These are phyloP conservation scores for Diatrype stigma DNA, from an alignment of 2,329 filamentous ascomycete species.

Conservation along the genomic window DNA sequence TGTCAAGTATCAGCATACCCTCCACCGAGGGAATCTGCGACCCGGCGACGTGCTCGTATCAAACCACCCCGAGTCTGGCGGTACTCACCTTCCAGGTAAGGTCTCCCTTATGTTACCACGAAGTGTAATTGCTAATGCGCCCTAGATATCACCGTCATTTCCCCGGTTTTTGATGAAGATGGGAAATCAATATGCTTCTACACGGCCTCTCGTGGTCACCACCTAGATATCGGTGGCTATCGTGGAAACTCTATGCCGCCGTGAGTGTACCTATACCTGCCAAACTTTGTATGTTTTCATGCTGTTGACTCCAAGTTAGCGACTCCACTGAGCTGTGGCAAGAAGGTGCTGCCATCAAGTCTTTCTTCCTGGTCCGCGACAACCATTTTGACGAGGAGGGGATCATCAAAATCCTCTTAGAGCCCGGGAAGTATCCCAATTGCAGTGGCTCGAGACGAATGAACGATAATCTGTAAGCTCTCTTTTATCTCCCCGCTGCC, in stretches of 20 bases:
- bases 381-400: conserved; percentile 32
- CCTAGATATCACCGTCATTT: conserved; percentile 11
- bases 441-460: conserved; percentile 33
- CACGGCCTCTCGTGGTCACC: conserved; percentile 18
- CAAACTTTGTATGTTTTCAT: not conserved
- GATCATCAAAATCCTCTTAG: conserved; percentile 26
- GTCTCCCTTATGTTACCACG: too few relatives aligned
- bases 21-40: conserved; percentile 62
- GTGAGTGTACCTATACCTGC: conserved; percentile 3
- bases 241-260: conserved; percentile 19
- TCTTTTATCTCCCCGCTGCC: conserved; percentile 11
- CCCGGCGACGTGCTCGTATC: conserved; percentile 12
- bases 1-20: conserved; percentile 61
- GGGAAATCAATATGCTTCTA: conserved; percentile 17
- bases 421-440: conserved; percentile 32
- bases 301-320: conserved; percentile 5
- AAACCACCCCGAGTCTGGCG: conserved; percentile 12
- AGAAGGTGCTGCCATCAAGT: conserved; percentile 37
- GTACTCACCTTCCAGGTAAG: conserved; percentile 10
- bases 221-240: conserved; percentile 40
- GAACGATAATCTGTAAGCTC: conserved; percentile 38
- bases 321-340: conserved; percentile 35
- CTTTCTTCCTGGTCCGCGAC: conserved; percentile 33
- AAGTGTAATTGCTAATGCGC: not conserved
- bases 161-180: conserved; percentile 7